Evolutionary conservation across 2,329 filamentous ascomycete species (phyloP).

Genomic region (Scedosporium minutisporum): DNA sequence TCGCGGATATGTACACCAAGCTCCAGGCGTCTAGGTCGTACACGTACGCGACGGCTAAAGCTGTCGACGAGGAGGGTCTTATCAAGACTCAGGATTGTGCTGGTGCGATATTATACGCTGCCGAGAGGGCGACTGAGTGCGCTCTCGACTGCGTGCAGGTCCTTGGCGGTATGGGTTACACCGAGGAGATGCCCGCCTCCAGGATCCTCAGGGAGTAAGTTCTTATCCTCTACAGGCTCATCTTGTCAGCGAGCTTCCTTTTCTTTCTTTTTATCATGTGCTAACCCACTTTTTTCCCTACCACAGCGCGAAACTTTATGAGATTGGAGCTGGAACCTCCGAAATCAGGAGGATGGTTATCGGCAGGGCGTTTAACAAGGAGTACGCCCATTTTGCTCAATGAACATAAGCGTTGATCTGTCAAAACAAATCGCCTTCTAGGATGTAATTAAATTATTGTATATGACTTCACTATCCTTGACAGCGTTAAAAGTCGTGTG

Average conservation of each 20-base stretch:
- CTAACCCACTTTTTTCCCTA: conserved; percentile 17
- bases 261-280: neutral
- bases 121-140: conserved; percentile 80
- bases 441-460: neutral
- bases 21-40: conserved; percentile 75
- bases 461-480: neutral
- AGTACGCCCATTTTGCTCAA: conserved; percentile 44
- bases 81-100: conserved; percentile 89
- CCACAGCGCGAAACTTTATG: conserved; percentile 67
- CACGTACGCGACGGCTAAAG: conserved; percentile 72
- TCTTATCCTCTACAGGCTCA: neutral
- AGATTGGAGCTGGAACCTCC: conserved; percentile 93
- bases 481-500: too few species aligned
- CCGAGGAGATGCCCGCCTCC: conserved; percentile 89
- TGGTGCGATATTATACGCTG: conserved; percentile 85
- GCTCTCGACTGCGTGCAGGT: conserved; percentile 84
- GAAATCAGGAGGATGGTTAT: conserved; percentile 94
- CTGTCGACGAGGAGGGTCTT: conserved; percentile 64
- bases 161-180: conserved; percentile 89
- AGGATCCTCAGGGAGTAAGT: conserved; percentile 63
- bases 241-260: neutral
- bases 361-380: conserved; percentile 81
- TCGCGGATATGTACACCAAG: conserved; percentile 97
- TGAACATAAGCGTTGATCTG: neutral
- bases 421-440: neutral